Evolutionary conservation across 108 stramenopile species (phyloP).

Genomic region (Fragilariopsis cylindrus): DNA sequence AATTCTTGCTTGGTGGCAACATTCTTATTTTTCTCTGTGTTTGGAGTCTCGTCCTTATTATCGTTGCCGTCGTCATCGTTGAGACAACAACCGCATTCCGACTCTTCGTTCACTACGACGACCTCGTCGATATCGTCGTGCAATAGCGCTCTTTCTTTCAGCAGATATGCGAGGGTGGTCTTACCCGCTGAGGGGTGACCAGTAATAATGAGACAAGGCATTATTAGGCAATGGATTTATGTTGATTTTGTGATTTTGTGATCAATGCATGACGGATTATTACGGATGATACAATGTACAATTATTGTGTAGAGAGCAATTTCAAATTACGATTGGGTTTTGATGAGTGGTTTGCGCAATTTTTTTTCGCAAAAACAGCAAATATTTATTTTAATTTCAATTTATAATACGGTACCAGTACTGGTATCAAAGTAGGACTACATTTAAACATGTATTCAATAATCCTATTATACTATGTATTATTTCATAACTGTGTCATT

Average conservation of each 20-base stretch:
- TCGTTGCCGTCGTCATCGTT: background rate
- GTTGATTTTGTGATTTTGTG: background rate
- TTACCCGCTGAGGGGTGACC: slow-evolving; percentile 85
- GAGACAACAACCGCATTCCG: slow-evolving; percentile 11
- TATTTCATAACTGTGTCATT: too few relatives aligned
- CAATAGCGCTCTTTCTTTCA: slow-evolving; percentile 66
- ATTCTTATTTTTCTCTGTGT: slow-evolving; percentile 23
- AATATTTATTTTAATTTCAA: too few relatives aligned
- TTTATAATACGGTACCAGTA: too few relatives aligned
- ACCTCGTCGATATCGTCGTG: slow-evolving; percentile 54
- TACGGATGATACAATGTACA: too few relatives aligned
- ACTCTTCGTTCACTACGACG: slow-evolving; percentile 59
- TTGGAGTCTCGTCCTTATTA: background rate
- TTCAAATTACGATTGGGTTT: too few relatives aligned
- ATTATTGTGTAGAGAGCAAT: too few relatives aligned
- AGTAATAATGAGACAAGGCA: slow-evolving; percentile 81
- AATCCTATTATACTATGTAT: too few relatives aligned
- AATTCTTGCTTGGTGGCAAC: slow-evolving; percentile 51
- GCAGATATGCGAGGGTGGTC: slow-evolving; percentile 66
- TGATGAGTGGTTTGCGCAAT: too few relatives aligned
- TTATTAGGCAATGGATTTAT: slow-evolving; percentile 10
- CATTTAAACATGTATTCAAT: too few relatives aligned
- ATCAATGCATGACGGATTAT: background rate
- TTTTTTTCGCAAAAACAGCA: too few relatives aligned
- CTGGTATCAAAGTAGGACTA: too few relatives aligned